Conservation (phyloP, 2,329 filamentous ascomycete species). For the Falciphora oryzae region DNA sequence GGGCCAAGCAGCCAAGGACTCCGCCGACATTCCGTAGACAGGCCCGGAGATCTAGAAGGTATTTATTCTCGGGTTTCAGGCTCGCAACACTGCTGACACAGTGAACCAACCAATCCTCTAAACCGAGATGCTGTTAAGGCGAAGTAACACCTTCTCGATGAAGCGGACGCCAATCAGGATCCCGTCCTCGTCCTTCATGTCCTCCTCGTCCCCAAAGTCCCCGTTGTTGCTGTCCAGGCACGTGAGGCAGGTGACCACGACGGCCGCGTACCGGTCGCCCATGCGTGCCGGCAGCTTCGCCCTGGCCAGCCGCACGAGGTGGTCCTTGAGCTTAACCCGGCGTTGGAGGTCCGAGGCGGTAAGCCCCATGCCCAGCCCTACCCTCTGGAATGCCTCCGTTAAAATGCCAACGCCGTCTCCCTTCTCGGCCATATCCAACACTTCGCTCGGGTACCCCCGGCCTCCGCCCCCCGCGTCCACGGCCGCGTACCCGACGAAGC, state of each 20-base stretch:
- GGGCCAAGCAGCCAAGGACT: too few relatives aligned
- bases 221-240: neutral
- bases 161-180: conserved; percentile 2
- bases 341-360: too few relatives aligned
- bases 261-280: conserved; percentile 1
- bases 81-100: too few relatives aligned
- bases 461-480: too few relatives aligned
- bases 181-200: neutral
- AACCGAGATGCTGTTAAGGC: neutral
- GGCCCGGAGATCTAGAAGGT: too few relatives aligned
- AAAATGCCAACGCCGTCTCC: too few relatives aligned
- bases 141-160: neutral
- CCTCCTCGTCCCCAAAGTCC: neutral
- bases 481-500: neutral
- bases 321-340: neutral
- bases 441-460: too few relatives aligned
- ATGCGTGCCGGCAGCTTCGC: neutral
- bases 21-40: too few relatives aligned
- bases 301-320: neutral
- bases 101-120: neutral
- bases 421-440: too few relatives aligned
- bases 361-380: too few relatives aligned
- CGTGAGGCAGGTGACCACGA: conserved; percentile 3
- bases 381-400: too few relatives aligned
- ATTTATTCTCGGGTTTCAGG: too few relatives aligned